Conservation (phyloP, 2,329 filamentous ascomycete species). For the Arthroderma sp. region DNA sequence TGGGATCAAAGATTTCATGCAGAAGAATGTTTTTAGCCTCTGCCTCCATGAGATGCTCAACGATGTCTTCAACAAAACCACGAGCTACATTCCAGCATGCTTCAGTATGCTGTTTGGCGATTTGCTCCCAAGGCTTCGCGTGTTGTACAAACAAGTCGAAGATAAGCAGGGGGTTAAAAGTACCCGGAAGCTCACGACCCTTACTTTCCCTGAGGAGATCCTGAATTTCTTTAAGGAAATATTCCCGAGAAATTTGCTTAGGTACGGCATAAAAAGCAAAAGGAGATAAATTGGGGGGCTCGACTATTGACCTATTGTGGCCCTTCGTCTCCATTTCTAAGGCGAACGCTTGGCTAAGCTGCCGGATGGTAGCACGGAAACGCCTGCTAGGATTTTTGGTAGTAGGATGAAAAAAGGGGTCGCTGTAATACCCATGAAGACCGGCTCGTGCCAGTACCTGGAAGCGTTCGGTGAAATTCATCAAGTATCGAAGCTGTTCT, state of each 20-base stretch:
- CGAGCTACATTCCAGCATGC: constrained; percentile 21
- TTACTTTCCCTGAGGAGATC: constrained; percentile 28
- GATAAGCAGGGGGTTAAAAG: constrained; percentile 45
- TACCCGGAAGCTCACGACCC: constrained; percentile 45
- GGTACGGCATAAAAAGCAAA: too few species aligned
- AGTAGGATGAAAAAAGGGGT: constrained; percentile 20
- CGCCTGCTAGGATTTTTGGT: constrained; percentile 16
- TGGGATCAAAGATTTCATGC: constrained; percentile 7
- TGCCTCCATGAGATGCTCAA: constrained; percentile 4
- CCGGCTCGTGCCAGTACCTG: constrained; percentile 22
- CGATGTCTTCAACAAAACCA: constrained; percentile 18
- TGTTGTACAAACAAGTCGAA: constrained; percentile 48
- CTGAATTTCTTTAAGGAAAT: constrained; percentile 19
- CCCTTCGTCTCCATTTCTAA: constrained; percentile 2
- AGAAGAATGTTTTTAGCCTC: constrained; percentile 2
- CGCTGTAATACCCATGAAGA: constrained; percentile 21
- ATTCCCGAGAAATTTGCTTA: constrained; percentile 1
- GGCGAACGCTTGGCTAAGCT: constrained; percentile 17
- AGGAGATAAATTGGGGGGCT: too few species aligned
- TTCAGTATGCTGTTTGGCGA: constrained; percentile 24
- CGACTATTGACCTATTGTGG: too few species aligned
- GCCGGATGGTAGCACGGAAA: constrained; percentile 20
- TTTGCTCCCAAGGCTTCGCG: constrained; percentile 38
- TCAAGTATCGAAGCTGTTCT: constrained; percentile 36
- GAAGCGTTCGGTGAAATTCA: constrained; percentile 26